These are phyloP conservation scores for Tetrastigma voinierianum DNA, from an alignment of 164 flowering plant genomes.

Conservation along the genomic window DNA sequence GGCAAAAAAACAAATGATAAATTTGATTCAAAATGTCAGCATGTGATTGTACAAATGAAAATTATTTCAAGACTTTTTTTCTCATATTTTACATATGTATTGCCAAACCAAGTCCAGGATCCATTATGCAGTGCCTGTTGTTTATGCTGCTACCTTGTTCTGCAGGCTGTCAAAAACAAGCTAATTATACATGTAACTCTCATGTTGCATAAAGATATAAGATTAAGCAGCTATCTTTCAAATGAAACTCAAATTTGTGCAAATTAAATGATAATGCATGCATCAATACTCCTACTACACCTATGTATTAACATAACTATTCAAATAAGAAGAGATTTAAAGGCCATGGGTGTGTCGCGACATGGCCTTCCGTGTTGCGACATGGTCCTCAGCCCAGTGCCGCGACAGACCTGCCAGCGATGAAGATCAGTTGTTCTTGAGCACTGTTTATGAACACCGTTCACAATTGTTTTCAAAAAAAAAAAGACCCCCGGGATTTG, in stretches of 20 bases:
- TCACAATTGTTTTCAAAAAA: no score
- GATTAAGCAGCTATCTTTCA: background rate
- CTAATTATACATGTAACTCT: background rate
- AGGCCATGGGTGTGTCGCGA: no score
- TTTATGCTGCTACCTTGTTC: background rate
- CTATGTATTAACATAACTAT: no score
- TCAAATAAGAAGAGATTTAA: no score
- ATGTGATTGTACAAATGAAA: constrained; percentile 1
- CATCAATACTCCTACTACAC: background rate
- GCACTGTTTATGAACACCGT: no score
- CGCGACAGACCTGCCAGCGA: no score
- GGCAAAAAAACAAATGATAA: background rate
- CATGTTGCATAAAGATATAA: background rate
- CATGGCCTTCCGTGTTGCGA: no score
- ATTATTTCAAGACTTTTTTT: background rate
- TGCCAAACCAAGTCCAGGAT: background rate
- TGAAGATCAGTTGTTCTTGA: no score
- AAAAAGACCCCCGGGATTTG: no score
- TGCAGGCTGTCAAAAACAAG: background rate
- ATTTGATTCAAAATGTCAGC: background rate
- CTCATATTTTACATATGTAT: background rate
- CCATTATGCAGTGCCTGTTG: background rate
- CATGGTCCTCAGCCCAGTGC: no score
- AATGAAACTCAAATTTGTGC: background rate
- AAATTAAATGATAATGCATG: background rate